Percentiles rank a stretch among this genome's conserved stretches.
Conservation (phyloP, 805 yeast genomes). For the Candida rishiriensis region DNA sequence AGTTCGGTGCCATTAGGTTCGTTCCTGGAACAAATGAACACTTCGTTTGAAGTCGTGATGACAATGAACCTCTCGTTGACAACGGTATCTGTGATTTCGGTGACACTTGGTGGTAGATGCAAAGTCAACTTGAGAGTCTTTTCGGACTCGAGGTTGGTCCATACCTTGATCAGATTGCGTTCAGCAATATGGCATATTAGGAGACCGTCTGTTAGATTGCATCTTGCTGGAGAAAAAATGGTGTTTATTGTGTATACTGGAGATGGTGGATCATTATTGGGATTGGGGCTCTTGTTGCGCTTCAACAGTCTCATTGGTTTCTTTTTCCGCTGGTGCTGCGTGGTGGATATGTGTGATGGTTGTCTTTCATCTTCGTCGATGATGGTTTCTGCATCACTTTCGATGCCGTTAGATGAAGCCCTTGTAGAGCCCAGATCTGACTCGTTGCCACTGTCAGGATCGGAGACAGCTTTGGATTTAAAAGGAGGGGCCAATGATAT, state of each 20-base stretch:
- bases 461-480: constrained; percentile 4
- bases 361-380: constrained; percentile 13
- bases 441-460: not conserved
- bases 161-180: constrained; percentile 15
- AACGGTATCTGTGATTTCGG: constrained; percentile 12
- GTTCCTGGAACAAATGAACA: constrained; percentile 6
- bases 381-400: constrained; percentile 21
- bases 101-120: constrained; percentile 7
- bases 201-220: constrained; percentile 6
- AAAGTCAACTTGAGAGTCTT: constrained; percentile 8
- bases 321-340: constrained; percentile 9
- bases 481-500: constrained; percentile 22
- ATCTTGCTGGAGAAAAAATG: constrained; percentile 14
- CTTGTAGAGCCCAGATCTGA: not conserved
- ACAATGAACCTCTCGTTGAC: constrained; percentile 12
- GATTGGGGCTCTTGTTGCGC: not conserved
- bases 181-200: constrained; percentile 19
- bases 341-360: not conserved
- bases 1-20: too few species aligned
- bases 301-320: constrained; percentile 6
- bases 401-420: constrained; percentile 4
- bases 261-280: not conserved
- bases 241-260: constrained; percentile 8
- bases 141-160: constrained; percentile 11
- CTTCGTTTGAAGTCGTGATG: constrained; percentile 10